Conservation (phyloP, 1,284 basidiomycete genomes). For the Tremellales sp. region DNA sequence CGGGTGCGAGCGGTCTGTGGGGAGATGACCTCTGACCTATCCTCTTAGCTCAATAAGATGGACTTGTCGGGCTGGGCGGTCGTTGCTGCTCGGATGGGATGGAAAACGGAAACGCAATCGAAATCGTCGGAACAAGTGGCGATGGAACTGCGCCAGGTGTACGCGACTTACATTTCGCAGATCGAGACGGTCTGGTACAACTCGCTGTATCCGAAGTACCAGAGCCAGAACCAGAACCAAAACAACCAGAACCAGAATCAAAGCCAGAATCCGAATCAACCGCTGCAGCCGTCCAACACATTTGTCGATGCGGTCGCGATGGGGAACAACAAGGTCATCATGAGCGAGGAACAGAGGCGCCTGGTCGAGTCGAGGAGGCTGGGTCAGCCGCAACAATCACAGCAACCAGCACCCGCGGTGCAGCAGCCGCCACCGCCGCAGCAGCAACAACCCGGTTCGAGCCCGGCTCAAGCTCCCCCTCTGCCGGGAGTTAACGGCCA, state of each 20-base stretch:
- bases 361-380: neutral
- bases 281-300: neutral
- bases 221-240: neutral
- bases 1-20: no score
- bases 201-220: neutral
- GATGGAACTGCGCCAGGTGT: neutral
- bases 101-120: neutral
- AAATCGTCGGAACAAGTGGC: neutral
- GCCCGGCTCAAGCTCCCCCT: neutral
- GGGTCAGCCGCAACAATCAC: neutral
- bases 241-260: neutral
- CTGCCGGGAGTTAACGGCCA: no score
- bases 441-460: neutral
- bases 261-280: neutral
- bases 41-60: no score
- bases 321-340: neutral
- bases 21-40: no score
- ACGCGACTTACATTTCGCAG: neutral
- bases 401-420: neutral
- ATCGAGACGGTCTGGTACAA: neutral
- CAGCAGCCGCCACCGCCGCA: neutral
- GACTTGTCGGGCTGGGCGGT: conserved; percentile 1
- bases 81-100: conserved; percentile 1
- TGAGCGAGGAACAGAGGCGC: neutral
- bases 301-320: neutral